Base-by-base conservation (phyloP, 257 asterid species). In the Gentiana straminea region DNA sequence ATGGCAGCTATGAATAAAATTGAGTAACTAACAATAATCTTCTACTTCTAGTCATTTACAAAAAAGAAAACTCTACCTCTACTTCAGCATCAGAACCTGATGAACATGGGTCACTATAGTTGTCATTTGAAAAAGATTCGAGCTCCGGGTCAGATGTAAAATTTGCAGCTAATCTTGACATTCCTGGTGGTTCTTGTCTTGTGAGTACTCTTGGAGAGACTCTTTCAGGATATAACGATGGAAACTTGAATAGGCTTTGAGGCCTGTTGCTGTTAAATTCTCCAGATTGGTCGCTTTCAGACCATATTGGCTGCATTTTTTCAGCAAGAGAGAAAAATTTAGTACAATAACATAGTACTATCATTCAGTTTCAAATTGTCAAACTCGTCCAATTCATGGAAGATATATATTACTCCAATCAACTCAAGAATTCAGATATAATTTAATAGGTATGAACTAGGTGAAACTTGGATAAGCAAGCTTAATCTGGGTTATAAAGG, bases 221-320 rank as follows among this genome's bases (percentile, higher is more conserved):
- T 70, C 92, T 81, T 58, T 79, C 73, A 6, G 96, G 94, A 46
- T 48, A 55, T 52, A 84, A 78, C 1, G 90, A 84, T 58, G 91
- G 94, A 60, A 76, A 77, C 58, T 62, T 68, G n/a, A 77, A 75
- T 1, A 81, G 64, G 46, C 15, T 62, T 63, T 74, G 74, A 58
- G 13, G 59, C 55, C 54, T 57, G 48, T 61, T 65, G 51, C 34
- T 58, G 60, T 51, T 71, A 15, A 68, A 54, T 52, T 84, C 89
- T 53, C 62, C 60, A 49, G 81, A 73, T 70, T 58, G 67, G 37
- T 83, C 86, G 68, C 62, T 88, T 75, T 77, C 94, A 41, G 61
- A 59, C 94, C 96, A 84, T 41, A 82, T 78, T 68, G 94, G 89
- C 92, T 78, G 81, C 78, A 70, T 43, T 45, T 64, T 12, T n/a